phyloP scores from a whole-genome alignment of 1,284 basidiomycete species.

The Coniophora puteana region DNA sequence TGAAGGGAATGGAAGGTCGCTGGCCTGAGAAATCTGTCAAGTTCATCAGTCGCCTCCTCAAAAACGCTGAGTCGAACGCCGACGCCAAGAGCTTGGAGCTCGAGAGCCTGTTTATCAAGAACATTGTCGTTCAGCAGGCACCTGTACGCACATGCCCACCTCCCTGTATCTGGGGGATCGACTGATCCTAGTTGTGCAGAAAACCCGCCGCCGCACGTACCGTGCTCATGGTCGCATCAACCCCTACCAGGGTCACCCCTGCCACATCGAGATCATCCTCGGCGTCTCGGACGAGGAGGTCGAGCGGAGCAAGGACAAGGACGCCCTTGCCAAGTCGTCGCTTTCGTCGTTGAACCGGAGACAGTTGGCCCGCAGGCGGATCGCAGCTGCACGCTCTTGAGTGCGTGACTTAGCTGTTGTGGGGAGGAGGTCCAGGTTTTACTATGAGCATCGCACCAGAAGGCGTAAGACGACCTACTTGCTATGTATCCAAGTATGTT shows the following conservation, averaged over 20 bases:
- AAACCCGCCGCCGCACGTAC: constrained; percentile 99
- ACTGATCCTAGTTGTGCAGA: constrained; percentile 41
- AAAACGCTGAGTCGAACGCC: constrained; percentile 99
- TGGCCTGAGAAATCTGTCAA: constrained; percentile 99
- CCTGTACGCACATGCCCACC: constrained; percentile 57
- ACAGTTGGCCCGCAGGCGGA: constrained; percentile 79
- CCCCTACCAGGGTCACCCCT: constrained; percentile 89
- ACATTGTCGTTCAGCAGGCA: constrained; percentile 98
- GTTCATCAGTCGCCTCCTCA: constrained; percentile 92
- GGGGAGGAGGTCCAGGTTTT: constrained; percentile 6
- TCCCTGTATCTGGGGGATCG: background rate
- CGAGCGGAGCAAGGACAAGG: constrained; percentile 86
- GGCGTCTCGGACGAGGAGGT: constrained; percentile 77
- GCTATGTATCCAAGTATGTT: constrained; percentile 30
- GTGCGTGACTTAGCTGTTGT: constrained; percentile 6
- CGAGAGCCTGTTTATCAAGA: constrained; percentile 93
- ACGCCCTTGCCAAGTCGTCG: constrained; percentile 42
- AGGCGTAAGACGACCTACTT: constrained; percentile 8
- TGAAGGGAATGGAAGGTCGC: constrained; percentile 66
- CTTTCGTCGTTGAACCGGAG: constrained; percentile 73
- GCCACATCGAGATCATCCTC: constrained; percentile 95
- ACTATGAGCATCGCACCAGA: constrained; percentile 6
- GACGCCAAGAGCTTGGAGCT: constrained; percentile 95
- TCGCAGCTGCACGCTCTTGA: constrained; percentile 65
- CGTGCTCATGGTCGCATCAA: constrained; percentile 97